Evolutionary conservation across 192 early-diverging fungal genomes (phyloP), one percentile per base, ranked within the genome.

Genomic region (Helicostylum pulchrum): DNA sequence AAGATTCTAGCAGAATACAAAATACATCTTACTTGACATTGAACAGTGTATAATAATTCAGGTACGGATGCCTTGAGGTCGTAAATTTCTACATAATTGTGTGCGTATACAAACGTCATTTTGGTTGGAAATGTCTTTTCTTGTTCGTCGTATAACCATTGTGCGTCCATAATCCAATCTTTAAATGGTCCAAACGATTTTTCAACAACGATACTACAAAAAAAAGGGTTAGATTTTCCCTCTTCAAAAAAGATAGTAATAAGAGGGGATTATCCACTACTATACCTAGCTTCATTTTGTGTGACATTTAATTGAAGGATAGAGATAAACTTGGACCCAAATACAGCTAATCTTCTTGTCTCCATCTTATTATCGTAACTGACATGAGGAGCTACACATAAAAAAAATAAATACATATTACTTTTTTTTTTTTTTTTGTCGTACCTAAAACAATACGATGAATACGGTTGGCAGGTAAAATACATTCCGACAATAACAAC

Each of bases 141-240:
- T 23, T 19, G 11, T 68, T 62, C 78, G 7, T 60, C 62, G 53
- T 68, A 71, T 6, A 91, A 62, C 88, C 89, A 94, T 43, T 87
- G 85, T 3, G 79, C 81, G 62, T 91, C 90, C 53, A 85, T 79
- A 65, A 94, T 88, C 92, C 92, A 94, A 71, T 94, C 90, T 5
- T 67, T 76, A 49, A 84, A 76, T 11, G 80, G 76, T 26, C 69
- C 64, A 17, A 82, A 54, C 8, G 72, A 55, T 57, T 72, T 58
- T 43, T 58, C 21, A 31, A 77, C 31, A 9, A 42, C 56, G 21
- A 83, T 61, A 43, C 62, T 65, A 30, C 31, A 48, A 11, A 3
- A 45, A 15, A 30, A 50, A 12, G 11, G 11, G 43, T 48, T 19
- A 12, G 4, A 44, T 14, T 62, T 62, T 26, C 26, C 26, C 26